Conservation (phyloP, 768 basidiomycete species). For the Collybia sp. region DNA sequence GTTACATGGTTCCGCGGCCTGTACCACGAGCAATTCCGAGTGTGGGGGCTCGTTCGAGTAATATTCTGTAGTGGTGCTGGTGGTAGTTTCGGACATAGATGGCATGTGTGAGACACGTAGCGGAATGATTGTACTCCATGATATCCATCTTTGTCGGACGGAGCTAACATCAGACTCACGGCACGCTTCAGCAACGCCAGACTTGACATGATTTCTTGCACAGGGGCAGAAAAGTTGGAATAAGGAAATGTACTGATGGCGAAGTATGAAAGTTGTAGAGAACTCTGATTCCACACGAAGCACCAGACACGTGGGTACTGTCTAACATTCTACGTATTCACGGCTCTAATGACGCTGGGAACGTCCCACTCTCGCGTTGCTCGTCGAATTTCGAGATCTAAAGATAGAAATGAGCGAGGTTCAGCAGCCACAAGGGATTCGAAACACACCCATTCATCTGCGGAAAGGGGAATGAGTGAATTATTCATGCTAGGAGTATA, state of each 20-base stretch:
- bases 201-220: background rate
- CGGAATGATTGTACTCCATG: too few species aligned
- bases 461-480: constrained; percentile 5
- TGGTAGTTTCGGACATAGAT: constrained; percentile 20
- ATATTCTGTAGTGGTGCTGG: constrained; percentile 22
- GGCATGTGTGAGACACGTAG: constrained; percentile 1
- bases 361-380: constrained; percentile 88
- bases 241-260: too few species aligned
- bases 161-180: background rate
- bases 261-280: too few species aligned
- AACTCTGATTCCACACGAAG: background rate
- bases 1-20: constrained; percentile 54
- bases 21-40: constrained; percentile 40
- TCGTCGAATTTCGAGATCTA: constrained; percentile 91
- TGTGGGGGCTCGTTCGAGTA: constrained; percentile 44
- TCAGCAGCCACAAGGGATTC: too few species aligned
- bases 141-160: background rate
- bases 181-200: background rate
- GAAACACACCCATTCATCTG: constrained; percentile 86
- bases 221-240: background rate
- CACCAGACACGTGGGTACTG: too few species aligned
- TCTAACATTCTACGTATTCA: constrained; percentile 14
- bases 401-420: background rate
- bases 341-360: constrained; percentile 85
- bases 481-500: constrained; percentile 1